Conservation (phyloP, 2,329 filamentous ascomycete genomes). For the Claviceps humidiphila region DNA sequence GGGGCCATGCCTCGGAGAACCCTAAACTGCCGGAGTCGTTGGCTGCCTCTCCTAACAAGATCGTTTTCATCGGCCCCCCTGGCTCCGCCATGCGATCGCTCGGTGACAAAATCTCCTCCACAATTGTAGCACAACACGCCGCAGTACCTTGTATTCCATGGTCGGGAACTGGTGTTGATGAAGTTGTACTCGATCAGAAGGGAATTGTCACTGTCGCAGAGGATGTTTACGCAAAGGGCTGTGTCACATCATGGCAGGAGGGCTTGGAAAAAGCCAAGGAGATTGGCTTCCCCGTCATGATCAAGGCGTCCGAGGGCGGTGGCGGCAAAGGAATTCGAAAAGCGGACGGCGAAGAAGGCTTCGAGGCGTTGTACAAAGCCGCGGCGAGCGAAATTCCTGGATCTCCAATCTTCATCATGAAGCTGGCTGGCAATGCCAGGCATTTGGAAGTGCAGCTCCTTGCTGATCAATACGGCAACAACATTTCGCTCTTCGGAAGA, state of each 20-base stretch:
- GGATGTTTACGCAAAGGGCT: slow-evolving; percentile 76
- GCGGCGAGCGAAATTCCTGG: slow-evolving; percentile 95
- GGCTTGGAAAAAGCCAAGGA: slow-evolving; percentile 73
- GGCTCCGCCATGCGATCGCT: slow-evolving; percentile 98
- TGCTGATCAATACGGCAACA: slow-evolving; percentile 98
- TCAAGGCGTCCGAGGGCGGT: slow-evolving; percentile 98
- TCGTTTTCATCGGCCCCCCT: slow-evolving; percentile 96
- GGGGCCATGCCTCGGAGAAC: slow-evolving; percentile 98
- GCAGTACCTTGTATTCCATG: slow-evolving; percentile 96
- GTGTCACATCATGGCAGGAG: slow-evolving; percentile 79
- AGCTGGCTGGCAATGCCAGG: slow-evolving; percentile 88
- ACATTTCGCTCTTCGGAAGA: slow-evolving; percentile 96
- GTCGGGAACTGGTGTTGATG: slow-evolving; percentile 84
- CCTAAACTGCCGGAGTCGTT: slow-evolving; percentile 93
- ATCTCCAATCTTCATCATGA: slow-evolving; percentile 99
- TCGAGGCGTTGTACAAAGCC: slow-evolving; percentile 80
- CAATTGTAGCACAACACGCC: slow-evolving; percentile 96
- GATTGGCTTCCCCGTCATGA: slow-evolving; percentile 98
- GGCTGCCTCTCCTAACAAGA: slow-evolving; percentile 93
- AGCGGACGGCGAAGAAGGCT: slow-evolving; percentile 72
- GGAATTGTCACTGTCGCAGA: slow-evolving; percentile 90
- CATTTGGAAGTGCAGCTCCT: slow-evolving; percentile 96
- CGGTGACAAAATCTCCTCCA: slow-evolving; percentile 98
- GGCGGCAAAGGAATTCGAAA: slow-evolving; percentile 99
- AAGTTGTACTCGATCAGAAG: slow-evolving; percentile 63